phyloP scores from a whole-genome alignment of 2,329 filamentous ascomycete species.

The Alternaria sp. region DNA sequence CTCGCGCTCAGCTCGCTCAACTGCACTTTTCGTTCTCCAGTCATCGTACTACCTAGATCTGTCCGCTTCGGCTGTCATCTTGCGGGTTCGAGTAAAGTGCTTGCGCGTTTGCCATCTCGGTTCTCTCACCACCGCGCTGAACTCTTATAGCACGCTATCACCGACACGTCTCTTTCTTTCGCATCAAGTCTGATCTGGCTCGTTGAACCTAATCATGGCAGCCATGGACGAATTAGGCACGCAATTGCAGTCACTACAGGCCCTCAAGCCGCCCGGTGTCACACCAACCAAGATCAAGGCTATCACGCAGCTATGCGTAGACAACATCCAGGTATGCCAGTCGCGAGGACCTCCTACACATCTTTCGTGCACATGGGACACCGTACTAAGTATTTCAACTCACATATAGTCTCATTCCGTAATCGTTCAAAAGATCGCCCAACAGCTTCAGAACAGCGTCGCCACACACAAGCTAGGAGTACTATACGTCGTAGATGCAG shows the following conservation, averaged over 20 bases:
- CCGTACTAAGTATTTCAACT: slow-evolving; percentile 35
- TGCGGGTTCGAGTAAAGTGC: slow-evolving; percentile 36
- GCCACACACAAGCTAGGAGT: slow-evolving; percentile 97
- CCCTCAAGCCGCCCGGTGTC: slow-evolving; percentile 90
- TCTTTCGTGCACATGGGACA: slow-evolving; percentile 18
- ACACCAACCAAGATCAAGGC: slow-evolving; percentile 90
- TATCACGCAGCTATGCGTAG: slow-evolving; percentile 86
- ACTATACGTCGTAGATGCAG: slow-evolving; percentile 99
- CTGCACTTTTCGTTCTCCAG: slow-evolving; percentile 33
- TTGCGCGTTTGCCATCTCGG: slow-evolving; percentile 36
- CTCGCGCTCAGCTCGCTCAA: slow-evolving; percentile 28
- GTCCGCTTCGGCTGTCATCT: slow-evolving; percentile 29
- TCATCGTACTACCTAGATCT: slow-evolving; percentile 40
- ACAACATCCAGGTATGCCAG: slow-evolving; percentile 50
- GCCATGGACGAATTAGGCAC: slow-evolving; percentile 90
- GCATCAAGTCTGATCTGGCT: slow-evolving; percentile 32
- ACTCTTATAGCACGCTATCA: slow-evolving; percentile 15
- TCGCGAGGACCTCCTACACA: slow-evolving; percentile 18
- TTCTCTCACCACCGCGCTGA: slow-evolving; percentile 25
- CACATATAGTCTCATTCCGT: slow-evolving; percentile 83
- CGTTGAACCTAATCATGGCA: slow-evolving; percentile 59
- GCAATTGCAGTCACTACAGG: slow-evolving; percentile 89
- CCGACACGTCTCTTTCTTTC: slow-evolving; percentile 25
- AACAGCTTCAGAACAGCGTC: slow-evolving; percentile 94
- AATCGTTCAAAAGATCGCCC: slow-evolving; percentile 95